Conservation (phyloP, 2,329 filamentous ascomycete genomes). For the Catunica adiposa region DNA sequence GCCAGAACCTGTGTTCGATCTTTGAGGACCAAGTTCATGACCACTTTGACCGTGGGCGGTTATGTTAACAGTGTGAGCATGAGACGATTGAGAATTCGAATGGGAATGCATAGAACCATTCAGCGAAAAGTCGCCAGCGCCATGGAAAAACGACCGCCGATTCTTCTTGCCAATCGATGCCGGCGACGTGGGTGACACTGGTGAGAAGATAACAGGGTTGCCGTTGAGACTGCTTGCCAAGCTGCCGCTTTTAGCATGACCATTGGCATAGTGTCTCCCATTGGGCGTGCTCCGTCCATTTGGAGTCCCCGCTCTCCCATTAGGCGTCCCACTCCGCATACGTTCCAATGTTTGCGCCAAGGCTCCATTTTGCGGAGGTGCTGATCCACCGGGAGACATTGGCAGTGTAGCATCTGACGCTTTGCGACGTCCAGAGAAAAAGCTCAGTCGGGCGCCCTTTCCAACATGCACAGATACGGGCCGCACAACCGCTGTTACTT, state of each 20-base stretch:
- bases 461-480: slow-evolving; percentile 17
- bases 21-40: background rate
- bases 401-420: slow-evolving; percentile 7
- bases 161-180: slow-evolving; percentile 9
- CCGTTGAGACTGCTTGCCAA: slow-evolving; percentile 12
- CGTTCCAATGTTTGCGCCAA: slow-evolving; percentile 9
- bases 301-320: slow-evolving; percentile 1
- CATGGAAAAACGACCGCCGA: slow-evolving; percentile 14
- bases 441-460: slow-evolving; percentile 39
- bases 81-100: background rate
- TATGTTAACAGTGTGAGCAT: background rate
- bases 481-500: slow-evolving; percentile 10
- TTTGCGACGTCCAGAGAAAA: slow-evolving; percentile 38
- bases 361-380: slow-evolving; percentile 2
- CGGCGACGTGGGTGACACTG: background rate
- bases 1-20: background rate
- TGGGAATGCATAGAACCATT: background rate
- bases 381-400: background rate
- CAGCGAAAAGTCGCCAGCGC: slow-evolving; percentile 1
- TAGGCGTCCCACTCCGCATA: slow-evolving; percentile 9
- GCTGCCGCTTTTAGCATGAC: slow-evolving; percentile 9
- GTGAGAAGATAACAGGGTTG: slow-evolving; percentile 10
- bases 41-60: background rate
- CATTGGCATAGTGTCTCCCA: background rate
- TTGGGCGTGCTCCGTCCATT: slow-evolving; percentile 1